Evolutionary conservation across 768 basidiomycete genomes (phyloP), one percentile per base, ranked within the genome.

Genomic region (Trametes punicea): DNA sequence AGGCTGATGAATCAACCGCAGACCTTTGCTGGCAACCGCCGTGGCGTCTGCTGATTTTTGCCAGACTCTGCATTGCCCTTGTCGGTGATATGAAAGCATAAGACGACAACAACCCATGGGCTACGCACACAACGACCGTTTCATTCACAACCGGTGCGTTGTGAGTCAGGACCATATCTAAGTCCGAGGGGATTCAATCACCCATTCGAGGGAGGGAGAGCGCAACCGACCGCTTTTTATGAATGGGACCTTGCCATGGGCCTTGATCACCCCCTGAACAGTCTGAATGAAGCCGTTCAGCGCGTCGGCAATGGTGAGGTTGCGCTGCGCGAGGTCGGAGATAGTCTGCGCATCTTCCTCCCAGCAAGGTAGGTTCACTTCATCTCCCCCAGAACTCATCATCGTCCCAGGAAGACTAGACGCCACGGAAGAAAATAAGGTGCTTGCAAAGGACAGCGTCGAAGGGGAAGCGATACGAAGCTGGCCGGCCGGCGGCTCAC

Each of bases 301-400:
- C 0, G 89, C 89, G 51, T 87, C 71, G 31, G 81, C 75, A 9
- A 94, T 64, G 0, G 83, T 88, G 65, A 73, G 73, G 4, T 77
- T 78, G 20, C 66, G 76, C 2, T 64, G 51, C n/a, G 72, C 72
- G 42, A 93, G 73, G 3, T 81, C 78, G 0, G 72, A 68, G 59
- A 84, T 81, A 0, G 88, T 88, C 59, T 74, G 69, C 1, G 73
- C 64, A 65, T 93, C 91, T 18, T 85, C 66, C 2, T 67, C 66
- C 62, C 90, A 92, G 67, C 88, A 90, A 13, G 75, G 74, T 2
- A 70, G 67, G 56, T 93, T 92, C 57, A 93, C 66, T 62, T 93
- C 90, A 60, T 93, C 92, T 0, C 93, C 92, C 0, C 93, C 93
- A 0, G 90, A 89, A 60, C 82, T 81, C 62, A 94, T 84, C 58